Conservation (phyloP, 805 yeast species). For the Schwanniomyces pseudopolymorphus region DNA sequence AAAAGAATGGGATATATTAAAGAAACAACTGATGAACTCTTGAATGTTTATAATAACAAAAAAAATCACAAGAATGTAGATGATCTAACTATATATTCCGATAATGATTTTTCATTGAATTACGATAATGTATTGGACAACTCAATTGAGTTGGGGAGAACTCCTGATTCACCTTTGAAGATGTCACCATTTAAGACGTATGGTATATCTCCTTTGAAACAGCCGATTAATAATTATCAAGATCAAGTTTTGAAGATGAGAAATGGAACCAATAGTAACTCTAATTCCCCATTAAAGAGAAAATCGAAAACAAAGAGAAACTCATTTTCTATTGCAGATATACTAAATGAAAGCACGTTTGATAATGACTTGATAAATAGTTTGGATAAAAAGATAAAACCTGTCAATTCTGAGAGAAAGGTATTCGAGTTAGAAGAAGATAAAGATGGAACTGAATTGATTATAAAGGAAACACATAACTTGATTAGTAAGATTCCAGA, state of each 20-base stretch:
- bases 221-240: constrained; percentile 15
- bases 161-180: not conserved
- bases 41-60: constrained; percentile 8
- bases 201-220: constrained; percentile 15
- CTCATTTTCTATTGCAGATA: not conserved
- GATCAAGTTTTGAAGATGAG: constrained; percentile 12
- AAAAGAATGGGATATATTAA: not conserved
- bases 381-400: constrained; percentile 4
- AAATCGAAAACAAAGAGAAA: constrained; percentile 1
- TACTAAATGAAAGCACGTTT: constrained; percentile 2
- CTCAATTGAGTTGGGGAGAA: constrained; percentile 4
- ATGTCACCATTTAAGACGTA: constrained; percentile 4
- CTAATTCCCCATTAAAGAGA: constrained; percentile 14
- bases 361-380: constrained; percentile 3
- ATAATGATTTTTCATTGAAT: constrained; percentile 13
- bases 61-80: constrained; percentile 4
- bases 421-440: constrained; percentile 3
- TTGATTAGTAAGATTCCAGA: constrained; percentile 23
- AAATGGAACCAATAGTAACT: constrained; percentile 2
- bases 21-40: constrained; percentile 13
- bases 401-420: not conserved
- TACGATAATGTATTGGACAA: constrained; percentile 8
- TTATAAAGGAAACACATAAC: constrained; percentile 29
- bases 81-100: constrained; percentile 18
- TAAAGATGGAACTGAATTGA: constrained; percentile 15